A percentile compares a stretch with the other conserved stretches of the same genome.
phyloP scores from a whole-genome alignment of 169 alveolate genomes.

The Fabrea salina region DNA sequence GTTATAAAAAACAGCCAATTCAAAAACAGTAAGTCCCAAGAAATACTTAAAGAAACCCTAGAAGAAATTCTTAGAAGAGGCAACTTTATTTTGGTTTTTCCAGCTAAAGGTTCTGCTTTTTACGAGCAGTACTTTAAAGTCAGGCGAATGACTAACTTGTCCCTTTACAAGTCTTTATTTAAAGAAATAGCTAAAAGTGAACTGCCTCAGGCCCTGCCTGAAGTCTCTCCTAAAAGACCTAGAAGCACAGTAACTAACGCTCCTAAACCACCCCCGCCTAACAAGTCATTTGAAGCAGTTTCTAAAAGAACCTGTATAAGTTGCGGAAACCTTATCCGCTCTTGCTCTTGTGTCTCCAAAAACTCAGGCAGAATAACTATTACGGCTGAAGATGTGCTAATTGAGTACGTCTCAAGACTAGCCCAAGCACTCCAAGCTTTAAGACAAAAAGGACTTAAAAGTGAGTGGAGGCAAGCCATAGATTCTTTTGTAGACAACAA shows the following conservation, averaged over 20 bases:
- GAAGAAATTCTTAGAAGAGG: constrained; percentile 47
- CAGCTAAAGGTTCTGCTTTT: constrained; percentile 33
- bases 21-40: not conserved
- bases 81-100: constrained; percentile 46
- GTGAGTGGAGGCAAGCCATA: not conserved
- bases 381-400: constrained; percentile 64
- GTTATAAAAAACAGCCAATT: not conserved
- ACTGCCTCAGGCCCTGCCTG: not conserved
- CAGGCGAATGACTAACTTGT: not conserved
- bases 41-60: constrained; percentile 38
- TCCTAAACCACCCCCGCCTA: not conserved
- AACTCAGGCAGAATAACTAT: constrained; percentile 44
- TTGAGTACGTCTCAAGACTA: constrained; percentile 53
- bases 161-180: not conserved
- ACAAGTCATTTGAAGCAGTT: not conserved
- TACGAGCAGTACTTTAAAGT: not conserved
- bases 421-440: constrained; percentile 28
- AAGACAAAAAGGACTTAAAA: constrained; percentile 17
- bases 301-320: not conserved
- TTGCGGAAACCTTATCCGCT: not conserved
- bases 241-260: not conserved
- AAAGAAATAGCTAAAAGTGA: not conserved
- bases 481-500: not conserved
- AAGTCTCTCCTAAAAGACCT: not conserved
- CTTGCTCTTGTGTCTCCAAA: not conserved